These are phyloP conservation scores for Coprinopsis sp. DNA, from an alignment of 768 basidiomycete species.

Conservation along the genomic window DNA sequence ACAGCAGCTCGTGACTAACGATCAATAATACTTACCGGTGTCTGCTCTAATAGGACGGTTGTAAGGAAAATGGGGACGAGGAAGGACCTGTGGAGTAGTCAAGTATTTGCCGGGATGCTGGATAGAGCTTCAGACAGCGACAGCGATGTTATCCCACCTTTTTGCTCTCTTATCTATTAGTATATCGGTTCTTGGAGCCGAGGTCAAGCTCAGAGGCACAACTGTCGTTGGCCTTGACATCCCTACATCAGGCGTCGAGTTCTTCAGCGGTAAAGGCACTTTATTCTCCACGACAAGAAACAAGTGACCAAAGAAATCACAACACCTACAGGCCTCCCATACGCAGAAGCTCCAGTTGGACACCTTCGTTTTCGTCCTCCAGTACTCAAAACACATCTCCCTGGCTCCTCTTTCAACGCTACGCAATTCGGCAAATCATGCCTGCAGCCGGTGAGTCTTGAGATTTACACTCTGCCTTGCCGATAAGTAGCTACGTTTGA, in stretches of 20 bases:
- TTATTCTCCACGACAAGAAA: background rate
- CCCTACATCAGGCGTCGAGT: slow-evolving; percentile 29
- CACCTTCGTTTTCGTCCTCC: slow-evolving; percentile 41
- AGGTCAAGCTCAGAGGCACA: too few species aligned
- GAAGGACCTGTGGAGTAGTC: too few species aligned
- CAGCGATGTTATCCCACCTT: too few species aligned
- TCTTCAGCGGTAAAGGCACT: slow-evolving; percentile 39
- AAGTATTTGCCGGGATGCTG: too few species aligned
- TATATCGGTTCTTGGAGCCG: too few species aligned
- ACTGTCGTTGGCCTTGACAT: too few species aligned
- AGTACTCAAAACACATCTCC: slow-evolving; percentile 38
- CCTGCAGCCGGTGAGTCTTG: slow-evolving; percentile 45
- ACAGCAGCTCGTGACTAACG: too few species aligned
- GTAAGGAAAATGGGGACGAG: too few species aligned
- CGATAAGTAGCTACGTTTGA: background rate
- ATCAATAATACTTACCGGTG: too few species aligned
- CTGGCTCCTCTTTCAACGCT: slow-evolving; percentile 36
- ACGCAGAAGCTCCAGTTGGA: slow-evolving; percentile 49
- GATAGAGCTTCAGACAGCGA: too few species aligned
- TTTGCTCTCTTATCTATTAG: too few species aligned
- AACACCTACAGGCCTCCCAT: slow-evolving; percentile 43
- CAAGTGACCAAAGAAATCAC: background rate
- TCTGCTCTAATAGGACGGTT: too few species aligned
- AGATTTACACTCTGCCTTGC: background rate
- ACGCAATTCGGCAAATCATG: slow-evolving; percentile 43